Base-by-base conservation (phyloP, 306 rosid species). In the Citrullus mucosospermus region DNA sequence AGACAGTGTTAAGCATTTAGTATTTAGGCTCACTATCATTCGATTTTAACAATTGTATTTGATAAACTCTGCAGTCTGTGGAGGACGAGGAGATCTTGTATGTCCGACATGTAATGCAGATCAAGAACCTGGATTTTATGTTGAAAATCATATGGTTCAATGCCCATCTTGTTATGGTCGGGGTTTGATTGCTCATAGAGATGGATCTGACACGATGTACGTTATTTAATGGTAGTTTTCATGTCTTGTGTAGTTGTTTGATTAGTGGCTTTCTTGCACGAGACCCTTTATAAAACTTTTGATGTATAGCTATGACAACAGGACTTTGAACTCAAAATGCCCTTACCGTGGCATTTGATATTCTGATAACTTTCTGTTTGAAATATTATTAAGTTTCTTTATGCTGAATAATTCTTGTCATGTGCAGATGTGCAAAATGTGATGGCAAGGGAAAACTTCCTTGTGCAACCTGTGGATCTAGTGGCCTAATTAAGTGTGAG, bases 171-270 rank as follows among this genome's bases (percentile, higher is more conserved):
- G 99, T 89, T 73, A 91, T 66, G 97, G 99, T 75, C 93, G 99
- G 85, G 96, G 99, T 80, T 90, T 92, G 84, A 87, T 95, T 82
- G 99, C 99, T 82, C 99, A 91, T 81, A 88, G 76, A 82, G 99
- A 95, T 88, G 99, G 97, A 83, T 92, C 99, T 77, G 99, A 95
- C 82, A 79, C 97, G 48, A 60, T 84, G 97, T 95, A 83, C 87
- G 96, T 81, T 73, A 30, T 82, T 81, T 69, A 9, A 36, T 51
- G 8, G 36, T 39, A 38, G 25, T 76, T 25, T 28, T 76, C 22
- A 12, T 44, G 28, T 71, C 36, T 32, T 51, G 4, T 46, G 76
- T 25, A 32, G 8, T 25, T 72, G 17, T 50, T 73, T 1, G 20
- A 30, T 16, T 41, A 59, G 5, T 39, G 16, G 36, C 46, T 77